Evolutionary conservation across 805 yeast genomes (phyloP).

Genomic region (Saturnispora saitoi): DNA sequence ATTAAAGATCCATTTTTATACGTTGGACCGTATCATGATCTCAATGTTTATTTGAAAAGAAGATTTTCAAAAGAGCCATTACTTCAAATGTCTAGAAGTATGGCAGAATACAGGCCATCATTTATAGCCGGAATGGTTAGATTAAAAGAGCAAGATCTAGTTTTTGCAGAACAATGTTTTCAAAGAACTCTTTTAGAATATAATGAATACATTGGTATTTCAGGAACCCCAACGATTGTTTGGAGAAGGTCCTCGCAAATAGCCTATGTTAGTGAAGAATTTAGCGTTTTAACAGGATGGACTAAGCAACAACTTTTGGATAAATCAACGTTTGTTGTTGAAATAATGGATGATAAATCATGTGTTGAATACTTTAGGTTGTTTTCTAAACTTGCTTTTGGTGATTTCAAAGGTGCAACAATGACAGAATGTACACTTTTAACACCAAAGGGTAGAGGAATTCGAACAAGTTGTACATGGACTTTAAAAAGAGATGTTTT

Average conservation of each 20-base stretch:
- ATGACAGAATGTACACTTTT: slow-evolving; percentile 79
- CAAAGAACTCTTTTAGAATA: slow-evolving; percentile 87
- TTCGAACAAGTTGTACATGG: slow-evolving; percentile 82
- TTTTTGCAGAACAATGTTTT: slow-evolving; percentile 93
- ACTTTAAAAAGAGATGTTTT: slow-evolving; percentile 91
- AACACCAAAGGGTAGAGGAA: slow-evolving; percentile 44
- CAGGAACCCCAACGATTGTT: slow-evolving; percentile 90
- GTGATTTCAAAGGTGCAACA: slow-evolving; percentile 82
- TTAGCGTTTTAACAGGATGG: slow-evolving; percentile 90
- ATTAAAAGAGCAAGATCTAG: slow-evolving; percentile 80
- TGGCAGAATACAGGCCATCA: slow-evolving; percentile 87
- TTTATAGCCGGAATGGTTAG: slow-evolving; percentile 89
- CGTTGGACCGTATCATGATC: slow-evolving; percentile 82
- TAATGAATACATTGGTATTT: slow-evolving; percentile 70
- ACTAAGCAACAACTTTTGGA: slow-evolving; percentile 55
- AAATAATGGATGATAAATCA: slow-evolving; percentile 78
- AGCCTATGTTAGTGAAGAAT: slow-evolving; percentile 92
- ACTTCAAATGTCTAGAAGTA: slow-evolving; percentile 74
- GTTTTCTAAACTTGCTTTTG: slow-evolving; percentile 79
- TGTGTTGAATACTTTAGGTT: slow-evolving; percentile 83
- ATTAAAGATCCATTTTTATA: slow-evolving; percentile 76
- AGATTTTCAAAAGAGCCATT: slow-evolving; percentile 58
- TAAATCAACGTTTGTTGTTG: slow-evolving; percentile 66
- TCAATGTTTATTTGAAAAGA: slow-evolving; percentile 61
- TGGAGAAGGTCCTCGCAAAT: slow-evolving; percentile 96